phyloP scores from a whole-genome alignment of 257 asterid species.

The Salvia rosmarinus region DNA sequence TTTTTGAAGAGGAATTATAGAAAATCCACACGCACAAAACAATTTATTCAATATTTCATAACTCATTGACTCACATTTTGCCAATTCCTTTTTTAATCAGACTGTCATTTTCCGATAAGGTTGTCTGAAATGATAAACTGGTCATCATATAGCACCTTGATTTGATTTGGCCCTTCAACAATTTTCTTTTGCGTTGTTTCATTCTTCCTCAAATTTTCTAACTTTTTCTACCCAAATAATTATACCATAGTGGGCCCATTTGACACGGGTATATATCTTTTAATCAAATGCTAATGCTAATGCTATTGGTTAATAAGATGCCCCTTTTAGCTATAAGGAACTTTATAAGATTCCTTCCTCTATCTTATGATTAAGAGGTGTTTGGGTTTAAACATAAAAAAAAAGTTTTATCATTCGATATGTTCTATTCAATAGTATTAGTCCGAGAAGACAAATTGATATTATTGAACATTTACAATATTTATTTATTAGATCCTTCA shows the following conservation, averaged over 20 bases:
- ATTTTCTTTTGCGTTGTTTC: conserved; percentile 1
- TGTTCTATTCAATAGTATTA: no score
- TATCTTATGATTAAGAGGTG: no score
- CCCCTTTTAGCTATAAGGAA: no score
- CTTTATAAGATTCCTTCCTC: no score
- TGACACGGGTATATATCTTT: no score
- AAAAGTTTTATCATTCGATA: no score
- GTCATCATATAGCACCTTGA: neutral
- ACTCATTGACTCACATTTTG: neutral
- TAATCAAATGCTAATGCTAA: no score
- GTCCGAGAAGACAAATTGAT: no score
- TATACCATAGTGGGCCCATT: neutral
- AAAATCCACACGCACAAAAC: neutral
- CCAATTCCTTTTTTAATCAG: neutral
- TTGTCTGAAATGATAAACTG: neutral
- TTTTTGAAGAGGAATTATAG: neutral
- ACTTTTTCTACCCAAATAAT: neutral
- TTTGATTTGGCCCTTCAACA: neutral
- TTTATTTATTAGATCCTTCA: no score
- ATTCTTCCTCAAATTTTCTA: neutral
- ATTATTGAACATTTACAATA: no score
- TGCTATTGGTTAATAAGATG: no score
- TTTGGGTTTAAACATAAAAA: no score
- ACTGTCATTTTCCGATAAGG: neutral
- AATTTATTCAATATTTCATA: neutral